Conservation (phyloP, 2,329 filamentous ascomycete genomes). For the Epichloe elymi region DNA sequence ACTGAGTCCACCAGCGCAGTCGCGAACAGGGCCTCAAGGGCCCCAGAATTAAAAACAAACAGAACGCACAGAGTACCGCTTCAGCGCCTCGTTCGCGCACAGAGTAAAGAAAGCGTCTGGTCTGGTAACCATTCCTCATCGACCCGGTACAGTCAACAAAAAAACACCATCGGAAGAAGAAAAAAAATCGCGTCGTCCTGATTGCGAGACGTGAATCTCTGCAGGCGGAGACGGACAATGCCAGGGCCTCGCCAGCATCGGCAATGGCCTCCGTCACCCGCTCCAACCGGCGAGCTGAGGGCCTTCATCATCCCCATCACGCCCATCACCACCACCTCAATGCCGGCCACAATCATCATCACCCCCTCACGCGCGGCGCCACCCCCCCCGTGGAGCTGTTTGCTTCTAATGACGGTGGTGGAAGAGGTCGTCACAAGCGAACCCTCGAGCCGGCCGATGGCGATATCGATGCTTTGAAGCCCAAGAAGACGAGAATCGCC, state of each 20-base stretch:
- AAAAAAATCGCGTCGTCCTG: constrained; percentile 2
- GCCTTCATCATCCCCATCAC: constrained; percentile 21
- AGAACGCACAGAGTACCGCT: not conserved
- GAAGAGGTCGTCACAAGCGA: constrained; percentile 33
- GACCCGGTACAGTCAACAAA: not conserved
- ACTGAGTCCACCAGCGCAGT: not conserved
- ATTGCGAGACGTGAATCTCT: constrained; percentile 4
- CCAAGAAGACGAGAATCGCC: constrained; percentile 38
- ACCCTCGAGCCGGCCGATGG: constrained; percentile 29
- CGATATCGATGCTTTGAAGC: constrained; percentile 30
- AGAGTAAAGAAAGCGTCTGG: not conserved
- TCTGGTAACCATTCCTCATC: not conserved
- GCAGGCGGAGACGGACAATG: constrained; percentile 21
- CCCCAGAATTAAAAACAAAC: not conserved
- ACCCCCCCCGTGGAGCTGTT: constrained; percentile 1
- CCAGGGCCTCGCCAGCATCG: constrained; percentile 21
- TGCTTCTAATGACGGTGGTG: constrained; percentile 19
- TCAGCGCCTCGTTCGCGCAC: not conserved
- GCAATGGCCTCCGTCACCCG: constrained; percentile 40
- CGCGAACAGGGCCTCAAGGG: not conserved
- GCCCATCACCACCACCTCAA: constrained; percentile 14
- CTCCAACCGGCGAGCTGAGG: constrained; percentile 36
- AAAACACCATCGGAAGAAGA: not conserved
- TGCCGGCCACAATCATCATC: constrained; percentile 12
- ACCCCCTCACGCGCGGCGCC: constrained; percentile 13